Percentiles rank a stretch among this genome's conserved stretches.
Evolutionary conservation across 2,329 filamentous ascomycete species (phyloP).

Genomic region (Apiospora koreana): DNA sequence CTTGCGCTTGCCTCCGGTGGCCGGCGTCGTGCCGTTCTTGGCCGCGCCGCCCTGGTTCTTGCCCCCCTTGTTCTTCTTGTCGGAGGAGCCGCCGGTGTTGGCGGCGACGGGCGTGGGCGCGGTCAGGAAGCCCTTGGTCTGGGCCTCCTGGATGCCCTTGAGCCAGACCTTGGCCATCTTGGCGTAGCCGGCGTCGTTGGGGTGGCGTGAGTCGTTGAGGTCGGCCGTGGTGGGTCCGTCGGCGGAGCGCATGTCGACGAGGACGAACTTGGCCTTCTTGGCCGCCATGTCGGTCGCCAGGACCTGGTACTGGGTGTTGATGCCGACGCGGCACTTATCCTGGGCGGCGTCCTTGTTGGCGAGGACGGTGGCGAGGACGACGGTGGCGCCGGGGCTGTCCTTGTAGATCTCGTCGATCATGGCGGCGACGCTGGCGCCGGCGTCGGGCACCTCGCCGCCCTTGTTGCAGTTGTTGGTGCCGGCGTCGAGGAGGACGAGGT

Average conservation of each 20-base stretch:
- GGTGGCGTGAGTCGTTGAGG: constrained; percentile 23
- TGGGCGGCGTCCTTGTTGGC: constrained; percentile 24
- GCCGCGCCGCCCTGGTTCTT: background rate
- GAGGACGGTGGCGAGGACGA: constrained; percentile 26
- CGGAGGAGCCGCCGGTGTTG: background rate
- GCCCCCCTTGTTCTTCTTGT: background rate
- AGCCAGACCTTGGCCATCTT: constrained; percentile 27
- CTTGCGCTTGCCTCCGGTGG: background rate
- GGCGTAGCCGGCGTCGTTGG: constrained; percentile 25
- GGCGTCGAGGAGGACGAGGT: constrained; percentile 24
- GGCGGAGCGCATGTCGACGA: constrained; percentile 24
- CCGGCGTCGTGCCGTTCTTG: background rate
- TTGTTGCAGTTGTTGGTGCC: constrained; percentile 29
- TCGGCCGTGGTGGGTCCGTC: constrained; percentile 22
- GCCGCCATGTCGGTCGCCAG: constrained; percentile 15
- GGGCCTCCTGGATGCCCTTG: constrained; percentile 17
- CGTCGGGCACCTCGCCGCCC: constrained; percentile 21
- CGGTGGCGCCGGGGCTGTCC: constrained; percentile 24
- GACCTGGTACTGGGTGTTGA: constrained; percentile 22
- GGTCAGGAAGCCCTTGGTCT: constrained; percentile 16
- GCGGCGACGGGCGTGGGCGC: background rate
- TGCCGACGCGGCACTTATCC: constrained; percentile 22
- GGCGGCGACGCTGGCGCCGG: constrained; percentile 20
- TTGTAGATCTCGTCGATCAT: constrained; percentile 23
- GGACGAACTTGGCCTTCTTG: constrained; percentile 19